A percentile compares a stretch with the other conserved stretches of the same genome.
Evolutionary conservation across 495 filamentous ascomycete genomes (phyloP).

Genomic region (Chaetomium tenue): DNA sequence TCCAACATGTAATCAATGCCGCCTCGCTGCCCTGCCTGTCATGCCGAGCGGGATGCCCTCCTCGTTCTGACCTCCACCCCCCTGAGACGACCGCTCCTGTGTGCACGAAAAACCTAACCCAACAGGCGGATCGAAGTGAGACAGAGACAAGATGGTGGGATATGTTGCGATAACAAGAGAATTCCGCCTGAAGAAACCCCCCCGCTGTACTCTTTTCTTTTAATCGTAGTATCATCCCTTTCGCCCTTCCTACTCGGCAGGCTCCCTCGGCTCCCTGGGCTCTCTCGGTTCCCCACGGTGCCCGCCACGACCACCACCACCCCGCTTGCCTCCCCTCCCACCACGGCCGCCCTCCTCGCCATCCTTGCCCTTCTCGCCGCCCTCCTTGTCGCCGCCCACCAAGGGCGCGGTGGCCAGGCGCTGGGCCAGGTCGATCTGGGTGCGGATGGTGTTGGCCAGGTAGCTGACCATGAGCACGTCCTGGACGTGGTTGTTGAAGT

Average conservation of each 20-base stretch:
- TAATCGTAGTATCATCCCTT: neutral
- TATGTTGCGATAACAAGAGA: neutral
- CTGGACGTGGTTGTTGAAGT: slow-evolving; percentile 99
- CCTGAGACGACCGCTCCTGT: neutral
- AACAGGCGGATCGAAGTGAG: neutral
- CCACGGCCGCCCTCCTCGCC: slow-evolving; percentile 37
- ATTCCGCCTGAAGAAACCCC: no score
- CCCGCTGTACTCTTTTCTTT: no score
- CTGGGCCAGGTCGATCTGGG: slow-evolving; percentile 97
- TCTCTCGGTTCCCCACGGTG: slow-evolving; percentile 44
- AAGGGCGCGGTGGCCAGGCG: slow-evolving; percentile 82
- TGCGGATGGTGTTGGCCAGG: slow-evolving; percentile 96
- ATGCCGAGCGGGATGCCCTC: neutral
- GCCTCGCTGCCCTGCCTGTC: neutral
- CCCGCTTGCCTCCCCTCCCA: slow-evolving; percentile 38
- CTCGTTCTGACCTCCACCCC: no score
- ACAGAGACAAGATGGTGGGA: neutral
- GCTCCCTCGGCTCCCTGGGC: slow-evolving; percentile 38
- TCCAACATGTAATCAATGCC: neutral
- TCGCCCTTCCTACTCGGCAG: slow-evolving; percentile 27
- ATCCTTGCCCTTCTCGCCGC: slow-evolving; percentile 38
- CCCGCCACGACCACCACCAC: slow-evolving; percentile 43
- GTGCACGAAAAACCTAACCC: neutral
- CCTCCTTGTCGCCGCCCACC: slow-evolving; percentile 57
- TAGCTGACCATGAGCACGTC: slow-evolving; percentile 96